These are phyloP conservation scores for Zoysia pacifica DNA, from an alignment of 176 grass and related monocot species.

Conservation along the genomic window DNA sequence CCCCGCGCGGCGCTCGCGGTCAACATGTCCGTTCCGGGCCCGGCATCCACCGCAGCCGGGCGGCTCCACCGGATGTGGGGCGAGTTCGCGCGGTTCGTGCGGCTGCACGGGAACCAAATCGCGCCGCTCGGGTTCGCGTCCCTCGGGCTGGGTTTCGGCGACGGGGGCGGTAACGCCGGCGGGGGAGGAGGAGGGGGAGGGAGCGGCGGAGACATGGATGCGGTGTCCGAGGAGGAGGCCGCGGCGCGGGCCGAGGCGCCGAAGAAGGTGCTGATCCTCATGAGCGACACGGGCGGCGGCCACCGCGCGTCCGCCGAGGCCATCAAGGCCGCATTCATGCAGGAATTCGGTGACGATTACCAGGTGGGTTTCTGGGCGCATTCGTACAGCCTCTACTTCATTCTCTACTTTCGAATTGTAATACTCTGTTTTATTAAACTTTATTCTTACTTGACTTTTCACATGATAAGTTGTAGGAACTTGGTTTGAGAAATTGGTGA, in stretches of 20 bases:
- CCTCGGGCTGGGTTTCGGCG: constrained; percentile 33
- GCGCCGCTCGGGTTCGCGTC: constrained; percentile 74
- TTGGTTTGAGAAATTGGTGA: background rate
- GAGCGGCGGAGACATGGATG: constrained; percentile 27
- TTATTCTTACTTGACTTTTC: background rate
- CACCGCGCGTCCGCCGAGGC: constrained; percentile 94
- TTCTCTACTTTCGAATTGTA: background rate
- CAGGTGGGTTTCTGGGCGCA: constrained; percentile 37
- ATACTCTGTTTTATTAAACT: background rate
- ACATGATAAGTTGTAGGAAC: constrained; percentile 1
- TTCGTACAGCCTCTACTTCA: background rate
- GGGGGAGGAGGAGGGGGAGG: constrained; percentile 18
- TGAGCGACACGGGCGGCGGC: constrained; percentile 96
- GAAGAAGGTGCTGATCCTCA: constrained; percentile 92
- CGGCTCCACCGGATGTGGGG: constrained; percentile 52
- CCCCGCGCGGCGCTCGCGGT: constrained; percentile 43
- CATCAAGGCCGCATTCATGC: constrained; percentile 77
- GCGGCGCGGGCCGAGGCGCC: constrained; percentile 49
- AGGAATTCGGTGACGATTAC: constrained; percentile 89
- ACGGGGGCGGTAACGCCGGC: background rate
- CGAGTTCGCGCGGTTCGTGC: constrained; percentile 68
- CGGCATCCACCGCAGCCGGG: constrained; percentile 21
- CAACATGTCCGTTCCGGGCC: constrained; percentile 24
- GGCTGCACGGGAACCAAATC: constrained; percentile 65
- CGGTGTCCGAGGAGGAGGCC: constrained; percentile 47